phyloP scores from a whole-genome alignment of 1,284 basidiomycete genomes.

The Tilletia indica region DNA sequence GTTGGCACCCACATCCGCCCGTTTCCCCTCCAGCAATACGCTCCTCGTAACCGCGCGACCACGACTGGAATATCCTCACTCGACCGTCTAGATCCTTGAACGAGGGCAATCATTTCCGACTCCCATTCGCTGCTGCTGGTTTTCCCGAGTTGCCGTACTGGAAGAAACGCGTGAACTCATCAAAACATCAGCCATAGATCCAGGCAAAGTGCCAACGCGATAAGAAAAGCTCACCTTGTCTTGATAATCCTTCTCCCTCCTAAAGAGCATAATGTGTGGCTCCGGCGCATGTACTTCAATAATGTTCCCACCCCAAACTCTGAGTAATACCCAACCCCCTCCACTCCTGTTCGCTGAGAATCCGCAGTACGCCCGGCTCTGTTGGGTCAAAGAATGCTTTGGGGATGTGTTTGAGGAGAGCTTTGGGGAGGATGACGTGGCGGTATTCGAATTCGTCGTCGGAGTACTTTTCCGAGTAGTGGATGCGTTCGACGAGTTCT shows the following conservation, averaged over 20 bases:
- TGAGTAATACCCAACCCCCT: constrained; percentile 92
- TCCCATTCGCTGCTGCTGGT: constrained; percentile 11
- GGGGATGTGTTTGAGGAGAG: constrained; percentile 53
- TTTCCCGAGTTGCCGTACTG: constrained; percentile 14
- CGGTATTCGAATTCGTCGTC: constrained; percentile 67
- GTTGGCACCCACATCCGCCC: too few relatives aligned
- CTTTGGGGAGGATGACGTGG: constrained; percentile 55
- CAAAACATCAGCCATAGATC: too few relatives aligned
- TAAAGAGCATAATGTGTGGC: constrained; percentile 60
- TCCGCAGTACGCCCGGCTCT: constrained; percentile 74
- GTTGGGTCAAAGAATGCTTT: constrained; percentile 64
- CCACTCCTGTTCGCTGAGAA: constrained; percentile 86
- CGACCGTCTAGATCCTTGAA: too few relatives aligned
- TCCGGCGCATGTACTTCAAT: constrained; percentile 79
- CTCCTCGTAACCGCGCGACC: too few relatives aligned
- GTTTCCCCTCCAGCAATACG: too few relatives aligned
- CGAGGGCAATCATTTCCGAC: background rate
- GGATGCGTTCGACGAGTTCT: constrained; percentile 21
- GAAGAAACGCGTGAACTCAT: background rate
- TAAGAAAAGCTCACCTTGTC: constrained; percentile 38
- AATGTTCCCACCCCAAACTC: constrained; percentile 94
- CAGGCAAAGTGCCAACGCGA: background rate
- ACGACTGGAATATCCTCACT: too few relatives aligned
- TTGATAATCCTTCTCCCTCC: constrained; percentile 58
- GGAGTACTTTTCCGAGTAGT: constrained; percentile 58